Base-by-base conservation (phyloP, 1,284 basidiomycete genomes). In the Earliella scabrosa region DNA sequence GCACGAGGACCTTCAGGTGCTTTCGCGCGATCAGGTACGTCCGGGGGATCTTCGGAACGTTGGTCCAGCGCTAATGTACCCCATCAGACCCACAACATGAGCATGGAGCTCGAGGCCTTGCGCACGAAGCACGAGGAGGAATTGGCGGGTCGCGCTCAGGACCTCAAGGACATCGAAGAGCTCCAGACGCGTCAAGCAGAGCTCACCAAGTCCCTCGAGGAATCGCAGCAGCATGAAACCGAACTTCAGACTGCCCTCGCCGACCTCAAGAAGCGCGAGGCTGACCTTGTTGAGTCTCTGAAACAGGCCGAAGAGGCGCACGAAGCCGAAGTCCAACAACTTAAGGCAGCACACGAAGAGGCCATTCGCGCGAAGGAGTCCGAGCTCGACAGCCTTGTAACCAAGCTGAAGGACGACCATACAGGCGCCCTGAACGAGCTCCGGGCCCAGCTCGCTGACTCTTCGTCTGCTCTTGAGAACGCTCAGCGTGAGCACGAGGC, bases 21-120 rank as follows among this genome's bases (percentile, higher is more conserved):
- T 95, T 46, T 92, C 91, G 13, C 80, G 89, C 50, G 89, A 95
- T 69, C 92, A 94, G 81, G 90, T 90, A 66, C n/a, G n/a, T n/a
- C n/a, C n/a, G n/a, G n/a, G n/a, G n/a, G n/a, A n/a, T n/a, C n/a
- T n/a, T n/a, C n/a, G n/a, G n/a, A n/a, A n/a, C n/a, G n/a, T n/a
- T n/a, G n/a, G n/a, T n/a, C n/a, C n/a, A n/a, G n/a, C n/a, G n/a
- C n/a, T n/a, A n/a, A n/a, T n/a, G n/a, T n/a, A n/a, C n/a, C n/a
- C n/a, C 10, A n/a, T 18, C 49, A 95, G 89, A 80, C 91, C 26
- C 70, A 87, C 54, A 95, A 95, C 67, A 93, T 95, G 89, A 91
- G 92, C 8, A 86, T 79, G 44, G 93, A 95, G 68, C 82, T 96
- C 39, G 88, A 92, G 59, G 82, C 82, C 45, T 76, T 95, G 20